Evolutionary conservation across 2,329 filamentous ascomycete genomes (phyloP), one percentile per base, ranked within the genome.

Genomic region (Dactylellina parvicollis): DNA sequence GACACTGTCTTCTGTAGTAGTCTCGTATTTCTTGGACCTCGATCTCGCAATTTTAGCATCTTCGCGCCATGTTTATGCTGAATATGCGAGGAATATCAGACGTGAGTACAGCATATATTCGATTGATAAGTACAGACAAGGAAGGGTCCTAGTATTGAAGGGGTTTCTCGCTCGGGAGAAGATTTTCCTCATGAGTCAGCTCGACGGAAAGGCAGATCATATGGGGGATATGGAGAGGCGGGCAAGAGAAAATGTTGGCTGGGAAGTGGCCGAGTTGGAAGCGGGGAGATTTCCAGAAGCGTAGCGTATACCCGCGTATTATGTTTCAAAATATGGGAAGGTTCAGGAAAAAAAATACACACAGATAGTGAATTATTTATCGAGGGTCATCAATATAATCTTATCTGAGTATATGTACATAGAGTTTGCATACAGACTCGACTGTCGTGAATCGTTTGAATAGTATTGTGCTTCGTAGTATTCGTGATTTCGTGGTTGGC

Each of bases 1-100:
- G 9, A 12, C 4, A 4, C 18, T 66, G 4, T 61, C 60, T 1
- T 24, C 47, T 18, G 28, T 12, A 1, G 7, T 66, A 14, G 24
- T 66, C 10, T 55, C 69, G 9, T 73, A 73, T 20, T 73, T 73
- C 34, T 32, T 73, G 4, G 69, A 73, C 24, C 60, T 73, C 18
- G 69, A 73, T 24, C 50, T 73, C 2, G 60, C 60, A n/a, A 73
- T 73, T 28, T 55, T 73, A 12, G 69, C 60, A 16, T 22, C 69
- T 20, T 12, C 61, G 14, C 44, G 46, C 14, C 54, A 56, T 5
- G 16, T 61, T 1, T 73, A 73, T 42, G 20, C 3, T 8, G 12
- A 20, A 12, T 73, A 73, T 32, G 60, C 60, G 5, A 34, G 66
- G 1, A 66, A 55, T 42, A 73, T 73, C 38, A 66, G 69, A 24